Percentiles rank a stretch among this genome's conserved stretches.
phyloP scores from a whole-genome alignment of 2,329 filamentous ascomycete genomes.

The Cordyceps tenuipes region DNA sequence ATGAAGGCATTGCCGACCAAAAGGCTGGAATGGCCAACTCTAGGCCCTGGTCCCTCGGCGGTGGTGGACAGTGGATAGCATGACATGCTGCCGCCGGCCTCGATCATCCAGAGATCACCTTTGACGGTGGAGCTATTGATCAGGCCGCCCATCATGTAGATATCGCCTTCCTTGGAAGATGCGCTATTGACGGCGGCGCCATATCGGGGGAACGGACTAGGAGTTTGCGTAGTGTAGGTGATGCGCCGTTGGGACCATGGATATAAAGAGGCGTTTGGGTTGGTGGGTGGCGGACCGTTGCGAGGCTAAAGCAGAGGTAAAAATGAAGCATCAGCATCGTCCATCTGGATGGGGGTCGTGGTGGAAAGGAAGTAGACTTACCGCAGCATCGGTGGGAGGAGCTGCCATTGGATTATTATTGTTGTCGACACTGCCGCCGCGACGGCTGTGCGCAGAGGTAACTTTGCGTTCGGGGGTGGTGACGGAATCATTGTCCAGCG shows the following conservation, averaged over 20 bases:
- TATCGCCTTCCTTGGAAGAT: constrained; percentile 91
- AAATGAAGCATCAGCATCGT: constrained; percentile 5
- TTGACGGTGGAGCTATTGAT: constrained; percentile 95
- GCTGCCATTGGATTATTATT: constrained; percentile 30
- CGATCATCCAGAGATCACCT: constrained; percentile 95
- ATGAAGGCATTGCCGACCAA: constrained; percentile 98
- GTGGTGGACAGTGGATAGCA: constrained; percentile 90
- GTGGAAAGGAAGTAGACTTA: constrained; percentile 23
- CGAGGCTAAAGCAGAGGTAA: constrained; percentile 35
- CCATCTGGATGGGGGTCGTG: background rate
- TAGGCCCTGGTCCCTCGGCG: constrained; percentile 85
- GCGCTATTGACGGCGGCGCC: constrained; percentile 90
- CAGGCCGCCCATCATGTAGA: constrained; percentile 95
- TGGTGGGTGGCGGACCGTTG: constrained; percentile 41
- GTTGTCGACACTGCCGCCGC: constrained; percentile 44
- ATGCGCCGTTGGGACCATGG: constrained; percentile 91
- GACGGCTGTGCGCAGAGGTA: constrained; percentile 45
- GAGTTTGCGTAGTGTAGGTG: constrained; percentile 73
- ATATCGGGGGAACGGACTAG: constrained; percentile 90
- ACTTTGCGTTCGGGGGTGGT: constrained; percentile 48
- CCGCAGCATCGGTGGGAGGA: constrained; percentile 29
- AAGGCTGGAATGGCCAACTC: constrained; percentile 89
- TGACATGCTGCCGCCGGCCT: constrained; percentile 76
- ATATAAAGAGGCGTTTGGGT: constrained; percentile 74
- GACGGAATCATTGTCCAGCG: constrained; percentile 50